These are phyloP conservation scores for Albifimbria verrucaria DNA, from an alignment of 2,329 filamentous ascomycete genomes.

Conservation along the genomic window DNA sequence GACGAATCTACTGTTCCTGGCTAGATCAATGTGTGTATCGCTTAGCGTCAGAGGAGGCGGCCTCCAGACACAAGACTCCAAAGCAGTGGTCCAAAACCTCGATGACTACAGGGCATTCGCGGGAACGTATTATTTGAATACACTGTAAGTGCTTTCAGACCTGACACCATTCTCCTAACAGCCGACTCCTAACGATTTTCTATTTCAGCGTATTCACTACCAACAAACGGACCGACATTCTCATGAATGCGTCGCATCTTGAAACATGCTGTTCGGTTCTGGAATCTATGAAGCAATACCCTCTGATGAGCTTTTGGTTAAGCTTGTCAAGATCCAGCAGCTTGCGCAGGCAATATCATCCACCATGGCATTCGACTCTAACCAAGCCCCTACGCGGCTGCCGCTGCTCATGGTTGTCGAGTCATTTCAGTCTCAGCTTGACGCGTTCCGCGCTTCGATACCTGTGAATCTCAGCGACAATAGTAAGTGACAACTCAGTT, in stretches of 20 bases:
- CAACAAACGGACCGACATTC: slow-evolving; percentile 44
- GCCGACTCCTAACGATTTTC: not conserved
- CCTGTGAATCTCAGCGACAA: slow-evolving; percentile 30
- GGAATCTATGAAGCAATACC: slow-evolving; percentile 36
- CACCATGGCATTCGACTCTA: slow-evolving; percentile 30
- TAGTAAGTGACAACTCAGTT: slow-evolving; percentile 19
- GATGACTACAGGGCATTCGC: slow-evolving; percentile 46
- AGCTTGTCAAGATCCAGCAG: slow-evolving; percentile 45
- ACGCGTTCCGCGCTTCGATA: slow-evolving; percentile 33
- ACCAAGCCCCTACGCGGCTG: slow-evolving; percentile 29
- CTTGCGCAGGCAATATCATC: slow-evolving; percentile 44
- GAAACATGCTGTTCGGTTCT: slow-evolving; percentile 41
- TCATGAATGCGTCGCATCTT: slow-evolving; percentile 44
- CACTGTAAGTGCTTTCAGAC: slow-evolving; percentile 32
- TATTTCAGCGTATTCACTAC: slow-evolving; percentile 36
- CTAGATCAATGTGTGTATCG: slow-evolving; percentile 42
- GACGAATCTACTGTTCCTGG: slow-evolving; percentile 46
- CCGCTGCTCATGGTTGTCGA: slow-evolving; percentile 39
- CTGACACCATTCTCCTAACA: not conserved
- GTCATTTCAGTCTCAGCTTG: slow-evolving; percentile 41
- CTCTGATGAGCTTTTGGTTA: slow-evolving; percentile 42
- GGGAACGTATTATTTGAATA: slow-evolving; percentile 48
- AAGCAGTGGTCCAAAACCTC: slow-evolving; percentile 25
- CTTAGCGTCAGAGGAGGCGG: slow-evolving; percentile 29
- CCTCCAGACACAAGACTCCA: slow-evolving; percentile 18